phyloP scores from a whole-genome alignment of 495 filamentous ascomycete species.

The Entonaema liquescens region DNA sequence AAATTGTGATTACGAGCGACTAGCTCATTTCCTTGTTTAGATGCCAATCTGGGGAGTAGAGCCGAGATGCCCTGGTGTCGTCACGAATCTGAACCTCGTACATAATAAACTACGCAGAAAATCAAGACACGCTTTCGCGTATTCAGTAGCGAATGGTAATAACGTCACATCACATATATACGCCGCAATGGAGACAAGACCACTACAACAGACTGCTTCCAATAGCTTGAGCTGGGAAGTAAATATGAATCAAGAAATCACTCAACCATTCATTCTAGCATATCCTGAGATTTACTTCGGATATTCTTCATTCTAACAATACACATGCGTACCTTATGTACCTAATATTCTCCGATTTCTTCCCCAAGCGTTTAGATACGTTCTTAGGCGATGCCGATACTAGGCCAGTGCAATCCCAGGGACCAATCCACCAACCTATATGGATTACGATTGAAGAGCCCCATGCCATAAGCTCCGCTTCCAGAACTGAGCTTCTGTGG shows the following conservation, averaged over 20 bases:
- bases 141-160: slow-evolving; percentile 5
- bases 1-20: slow-evolving; percentile 41
- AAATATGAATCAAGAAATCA: background rate
- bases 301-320: background rate
- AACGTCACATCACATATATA: slow-evolving; percentile 29
- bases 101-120: background rate
- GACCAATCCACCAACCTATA: slow-evolving; percentile 16
- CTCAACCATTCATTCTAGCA: background rate
- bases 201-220: too few species aligned
- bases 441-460: slow-evolving; percentile 17
- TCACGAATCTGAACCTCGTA: background rate
- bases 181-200: background rate
- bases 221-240: background rate
- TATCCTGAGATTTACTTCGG: background rate
- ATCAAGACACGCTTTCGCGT: slow-evolving; percentile 13
- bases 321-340: background rate
- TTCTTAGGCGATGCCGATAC: background rate
- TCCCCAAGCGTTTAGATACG: background rate
- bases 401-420: slow-evolving; percentile 16
- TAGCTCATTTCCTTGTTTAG: slow-evolving; percentile 28
- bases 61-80: slow-evolving; percentile 26
- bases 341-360: background rate
- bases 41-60: slow-evolving; percentile 40
- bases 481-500: slow-evolving; percentile 15
- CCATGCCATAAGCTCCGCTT: slow-evolving; percentile 23